phyloP scores from a whole-genome alignment of 2,329 filamentous ascomycete species.

The Fusarium torulosum region DNA sequence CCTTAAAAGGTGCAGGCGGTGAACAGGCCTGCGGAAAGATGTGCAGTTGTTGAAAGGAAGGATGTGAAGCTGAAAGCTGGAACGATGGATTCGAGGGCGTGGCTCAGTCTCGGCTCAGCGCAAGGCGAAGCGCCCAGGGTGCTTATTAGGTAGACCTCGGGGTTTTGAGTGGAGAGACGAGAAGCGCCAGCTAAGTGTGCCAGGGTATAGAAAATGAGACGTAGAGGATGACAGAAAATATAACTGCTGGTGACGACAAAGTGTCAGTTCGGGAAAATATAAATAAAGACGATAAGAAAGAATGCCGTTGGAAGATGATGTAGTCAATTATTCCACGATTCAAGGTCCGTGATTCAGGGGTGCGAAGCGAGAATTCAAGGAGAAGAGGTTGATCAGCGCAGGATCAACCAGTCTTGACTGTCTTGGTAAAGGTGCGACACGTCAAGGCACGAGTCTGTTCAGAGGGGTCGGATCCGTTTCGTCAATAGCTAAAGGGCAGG shows the following conservation, averaged over 20 bases:
- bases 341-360: slow-evolving; percentile 31
- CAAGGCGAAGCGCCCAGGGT: slow-evolving; percentile 35
- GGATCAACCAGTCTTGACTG: slow-evolving; percentile 38
- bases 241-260: slow-evolving; percentile 27
- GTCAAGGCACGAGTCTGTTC: slow-evolving; percentile 41
- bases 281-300: slow-evolving; percentile 1
- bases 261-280: background rate
- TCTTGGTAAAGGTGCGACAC: slow-evolving; percentile 44
- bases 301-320: background rate
- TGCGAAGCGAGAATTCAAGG: slow-evolving; percentile 23
- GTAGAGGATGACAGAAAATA: background rate
- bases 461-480: slow-evolving; percentile 35
- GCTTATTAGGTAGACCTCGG: background rate
- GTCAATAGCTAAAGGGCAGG: background rate
- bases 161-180: slow-evolving; percentile 28
- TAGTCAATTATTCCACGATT: slow-evolving; percentile 19
- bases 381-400: slow-evolving; percentile 34
- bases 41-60: slow-evolving; percentile 34
- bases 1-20: slow-evolving; percentile 23
- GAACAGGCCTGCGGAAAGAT: slow-evolving; percentile 22
- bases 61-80: slow-evolving; percentile 27
- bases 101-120: slow-evolving; percentile 38
- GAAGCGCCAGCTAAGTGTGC: slow-evolving; percentile 2
- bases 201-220: background rate
- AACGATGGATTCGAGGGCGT: slow-evolving; percentile 32